Conservation (phyloP, 2,329 filamentous ascomycete species). For the Scedosporium minutisporum region DNA sequence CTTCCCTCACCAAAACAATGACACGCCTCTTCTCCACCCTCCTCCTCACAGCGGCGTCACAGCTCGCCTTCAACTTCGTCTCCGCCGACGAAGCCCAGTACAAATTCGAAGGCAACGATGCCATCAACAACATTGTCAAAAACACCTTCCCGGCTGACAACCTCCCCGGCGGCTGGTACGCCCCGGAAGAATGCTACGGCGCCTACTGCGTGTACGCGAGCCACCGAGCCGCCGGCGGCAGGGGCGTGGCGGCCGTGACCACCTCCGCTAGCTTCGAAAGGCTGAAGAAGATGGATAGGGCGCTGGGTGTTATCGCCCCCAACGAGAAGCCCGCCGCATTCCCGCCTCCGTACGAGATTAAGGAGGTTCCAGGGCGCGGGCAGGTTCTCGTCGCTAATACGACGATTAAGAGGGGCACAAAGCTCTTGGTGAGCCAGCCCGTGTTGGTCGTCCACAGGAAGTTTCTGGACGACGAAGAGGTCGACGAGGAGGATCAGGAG, state of each 20-base stretch:
- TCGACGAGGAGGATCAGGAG: conserved; percentile 4
- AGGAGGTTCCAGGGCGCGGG: conserved; percentile 15
- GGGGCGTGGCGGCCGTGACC: conserved; percentile 4
- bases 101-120: conserved; percentile 7
- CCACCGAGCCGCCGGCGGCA: neutral
- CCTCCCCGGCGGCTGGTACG: conserved; percentile 7
- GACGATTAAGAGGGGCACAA: conserved; percentile 12
- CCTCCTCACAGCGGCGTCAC: neutral
- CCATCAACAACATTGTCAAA: neutral
- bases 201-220: conserved; percentile 7
- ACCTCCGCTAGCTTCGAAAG: conserved; percentile 2
- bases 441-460: conserved; percentile 1
- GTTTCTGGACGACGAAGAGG: conserved; percentile 4
- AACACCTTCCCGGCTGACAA: neutral
- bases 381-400: conserved; percentile 17
- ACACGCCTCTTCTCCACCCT: neutral
- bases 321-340: neutral
- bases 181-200: neutral
- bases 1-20: neutral
- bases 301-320: neutral
- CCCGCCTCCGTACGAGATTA: conserved; percentile 13
- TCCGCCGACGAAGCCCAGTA: conserved; percentile 3
- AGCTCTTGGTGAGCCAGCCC: conserved; percentile 1
- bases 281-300: conserved; percentile 2
- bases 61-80: neutral